Percentiles rank a stretch among this genome's conserved stretches.
Conservation (phyloP, 129 eudicot species). For the Saussurea involucrata region DNA sequence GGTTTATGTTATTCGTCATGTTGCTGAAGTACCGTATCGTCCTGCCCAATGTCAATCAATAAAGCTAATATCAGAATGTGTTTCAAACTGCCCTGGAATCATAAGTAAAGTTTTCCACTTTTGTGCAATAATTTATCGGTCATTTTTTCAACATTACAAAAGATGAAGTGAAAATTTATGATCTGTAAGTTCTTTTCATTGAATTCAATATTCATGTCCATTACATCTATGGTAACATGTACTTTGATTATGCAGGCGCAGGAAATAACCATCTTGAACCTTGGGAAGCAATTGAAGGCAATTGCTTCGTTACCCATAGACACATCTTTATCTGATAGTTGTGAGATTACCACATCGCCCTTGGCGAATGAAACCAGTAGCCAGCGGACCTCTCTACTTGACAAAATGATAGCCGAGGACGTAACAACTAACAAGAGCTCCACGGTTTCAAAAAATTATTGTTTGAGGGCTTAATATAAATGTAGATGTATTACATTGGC, state of each 20-base stretch:
- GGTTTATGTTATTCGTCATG: too few relatives aligned
- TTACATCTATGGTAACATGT: not conserved
- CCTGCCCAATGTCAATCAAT: too few relatives aligned
- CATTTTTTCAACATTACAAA: slow-evolving; percentile 43
- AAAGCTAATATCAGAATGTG: too few relatives aligned
- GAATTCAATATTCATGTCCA: slow-evolving; percentile 7
- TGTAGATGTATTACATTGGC: too few relatives aligned
- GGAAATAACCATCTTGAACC: slow-evolving; percentile 60
- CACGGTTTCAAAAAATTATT: slow-evolving; percentile 28
- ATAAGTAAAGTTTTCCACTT: too few relatives aligned
- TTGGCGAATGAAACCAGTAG: not conserved
- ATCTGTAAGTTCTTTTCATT: too few relatives aligned
- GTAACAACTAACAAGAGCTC: slow-evolving; percentile 26
- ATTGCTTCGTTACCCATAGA: slow-evolving; percentile 30
- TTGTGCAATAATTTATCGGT: too few relatives aligned
- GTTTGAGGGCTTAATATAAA: too few relatives aligned
- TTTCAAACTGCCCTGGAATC: too few relatives aligned
- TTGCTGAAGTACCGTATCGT: too few relatives aligned
- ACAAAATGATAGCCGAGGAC: slow-evolving; percentile 64
- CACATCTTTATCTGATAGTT: slow-evolving; percentile 14
- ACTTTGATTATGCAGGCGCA: slow-evolving; percentile 41
- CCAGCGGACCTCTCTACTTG: slow-evolving; percentile 56
- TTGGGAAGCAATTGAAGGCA: slow-evolving; percentile 62
- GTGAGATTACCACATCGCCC: slow-evolving; percentile 25
- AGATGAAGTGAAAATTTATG: slow-evolving; percentile 29